Base-by-base conservation (phyloP, 73 alveolate genomes). In the Symbiodinium natans region DNA sequence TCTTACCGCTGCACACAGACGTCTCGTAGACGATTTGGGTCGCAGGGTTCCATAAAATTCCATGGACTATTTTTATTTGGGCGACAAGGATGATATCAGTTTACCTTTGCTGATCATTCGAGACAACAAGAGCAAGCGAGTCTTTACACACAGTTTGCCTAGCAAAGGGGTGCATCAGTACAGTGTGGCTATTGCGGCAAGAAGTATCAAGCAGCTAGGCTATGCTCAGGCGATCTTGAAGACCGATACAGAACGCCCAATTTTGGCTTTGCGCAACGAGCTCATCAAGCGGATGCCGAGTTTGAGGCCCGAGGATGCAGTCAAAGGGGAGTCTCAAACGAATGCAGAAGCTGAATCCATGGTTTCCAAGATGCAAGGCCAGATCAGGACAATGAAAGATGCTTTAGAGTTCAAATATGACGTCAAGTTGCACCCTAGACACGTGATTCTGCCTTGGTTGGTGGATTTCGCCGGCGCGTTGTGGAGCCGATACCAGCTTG, bases 131-230 rank as follows among this genome's bases (percentile, higher is more conserved):
- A 86, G 82, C 38, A 68, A 38, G 25, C 29, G 83, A 34, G 23
- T 36, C 6, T 87, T 56, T 29, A 33, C 94, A 2, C 41, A 41
- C 25, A 27, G 63, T 0, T 52, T 87, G 41, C 94, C 94, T 1
- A 8, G 83, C 85, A 87, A 87, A 40, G 94, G 94, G 29, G 8
- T 63, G n/a, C 94, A 87, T 54, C 83, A 63, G 77, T 87, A 87
- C 42, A 36, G 36, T 25, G 63, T 87, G 40, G 68, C 94, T 7
- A 40, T 38, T 27, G 13, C 59, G n/a, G 43, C 31, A 17, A 87
- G 59, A 56, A 0, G 54, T 34, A 17, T 63, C 59, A 38, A 39
- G 27, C 40, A 36, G 27, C 71, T 87, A 11, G 94, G 94, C 17
- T 31, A 41, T 2, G 84, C 54, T 38, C 13, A 33, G 34, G 85